Evolutionary conservation across 441 rosid species (phyloP), one percentile per base, ranked within the genome.

Genomic region (Erodium texanum): DNA sequence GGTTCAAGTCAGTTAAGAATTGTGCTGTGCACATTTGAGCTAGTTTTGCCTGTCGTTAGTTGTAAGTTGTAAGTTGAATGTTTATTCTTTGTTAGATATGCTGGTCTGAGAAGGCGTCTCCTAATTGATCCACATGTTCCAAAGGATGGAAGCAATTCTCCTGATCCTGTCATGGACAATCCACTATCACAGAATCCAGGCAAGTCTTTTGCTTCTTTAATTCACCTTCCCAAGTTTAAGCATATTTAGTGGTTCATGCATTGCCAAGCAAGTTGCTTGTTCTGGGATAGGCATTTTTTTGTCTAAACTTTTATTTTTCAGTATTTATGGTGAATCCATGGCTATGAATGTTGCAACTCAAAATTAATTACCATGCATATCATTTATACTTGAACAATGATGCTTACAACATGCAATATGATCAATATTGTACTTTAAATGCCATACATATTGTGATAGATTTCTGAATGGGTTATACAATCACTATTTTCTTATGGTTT

Each of bases 141-240:
- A 2, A 93, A 87, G 78, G 87, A 80, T 64, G 87, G 84, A 78
- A 82, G 74, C 69, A 82, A 66, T 76, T 83, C 94, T 66, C 82
- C 86, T 69, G 75, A 90, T 82, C 88, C 81, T 66, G 82, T 79
- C 29, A 81, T 90, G 68, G 98, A 90, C 74, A 93, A 90, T 81
- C 98, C 98, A 19, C 80, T 93, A 62, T 93, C 97, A 7, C 96
- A 90, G 74, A 93, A 87, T 77, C 96, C 97, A 78, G 98, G 98
- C 89, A 73, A 71, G 24, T 22, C 70, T 67, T 41, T 75, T 74
- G n/a, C 48, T 68, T 52, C 19, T 18, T 52, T 16, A 16, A 52
- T 50, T 10, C 12, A 43, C n/a, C 50, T n/a, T 43, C n/a, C 14
- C 50, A 43, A 43, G 12, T 14, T 14, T 11, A 43, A 43, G 14